Conservation (phyloP, 352 stramenopile species). For the Pythium brachiatum region DNA sequence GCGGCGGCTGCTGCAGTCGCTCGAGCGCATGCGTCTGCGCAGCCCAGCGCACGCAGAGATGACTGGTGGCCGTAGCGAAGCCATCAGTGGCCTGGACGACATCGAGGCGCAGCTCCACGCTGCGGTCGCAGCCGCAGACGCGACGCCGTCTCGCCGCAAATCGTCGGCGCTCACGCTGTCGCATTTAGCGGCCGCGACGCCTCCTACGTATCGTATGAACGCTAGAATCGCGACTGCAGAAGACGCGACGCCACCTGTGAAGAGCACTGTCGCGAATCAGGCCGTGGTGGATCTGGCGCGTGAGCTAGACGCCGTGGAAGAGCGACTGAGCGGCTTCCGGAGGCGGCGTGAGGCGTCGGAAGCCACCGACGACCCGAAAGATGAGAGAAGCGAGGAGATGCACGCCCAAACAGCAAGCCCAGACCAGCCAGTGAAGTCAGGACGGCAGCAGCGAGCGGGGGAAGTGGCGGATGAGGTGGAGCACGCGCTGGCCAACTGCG, state of each 20-base stretch:
- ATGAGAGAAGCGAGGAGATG: too few relatives aligned
- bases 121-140: neutral
- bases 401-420: neutral
- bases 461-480: slow-evolving; percentile 57
- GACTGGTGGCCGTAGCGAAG: too few relatives aligned
- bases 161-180: slow-evolving; percentile 25
- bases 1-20: slow-evolving; percentile 9
- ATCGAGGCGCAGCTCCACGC: neutral
- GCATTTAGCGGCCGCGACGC: slow-evolving; percentile 16
- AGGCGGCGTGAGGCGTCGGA: too few relatives aligned
- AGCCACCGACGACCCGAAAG: too few relatives aligned
- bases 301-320: slow-evolving; percentile 17
- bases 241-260: too few relatives aligned
- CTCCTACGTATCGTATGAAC: neutral
- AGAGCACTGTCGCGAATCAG: too few relatives aligned
- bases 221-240: neutral
- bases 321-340: slow-evolving; percentile 32
- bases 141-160: slow-evolving; percentile 11
- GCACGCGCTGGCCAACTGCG: slow-evolving; percentile 46
- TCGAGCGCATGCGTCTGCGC: slow-evolving; percentile 9
- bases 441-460: slow-evolving; percentile 30
- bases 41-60: neutral
- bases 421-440: neutral
- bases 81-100: neutral
- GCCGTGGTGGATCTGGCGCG: slow-evolving; percentile 7